Conservation (phyloP, 352 stramenopile genomes). For the Pseudoperonospora humuli region DNA sequence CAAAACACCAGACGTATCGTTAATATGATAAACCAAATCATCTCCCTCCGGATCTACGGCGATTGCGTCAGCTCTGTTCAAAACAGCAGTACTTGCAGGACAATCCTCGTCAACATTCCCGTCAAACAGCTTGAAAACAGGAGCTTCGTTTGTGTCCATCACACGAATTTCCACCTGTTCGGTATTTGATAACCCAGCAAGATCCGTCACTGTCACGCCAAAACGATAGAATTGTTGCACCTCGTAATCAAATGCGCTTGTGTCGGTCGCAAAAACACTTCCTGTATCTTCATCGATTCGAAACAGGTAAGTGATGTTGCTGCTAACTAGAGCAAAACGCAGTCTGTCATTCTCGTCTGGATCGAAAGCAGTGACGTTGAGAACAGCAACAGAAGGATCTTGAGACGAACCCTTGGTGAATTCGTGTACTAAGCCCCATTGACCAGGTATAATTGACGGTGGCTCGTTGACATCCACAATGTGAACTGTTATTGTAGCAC, state of each 20-base stretch:
- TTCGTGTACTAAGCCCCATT: slow-evolving; percentile 29
- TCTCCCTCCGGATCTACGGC: slow-evolving; percentile 16
- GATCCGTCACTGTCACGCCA: slow-evolving; percentile 26
- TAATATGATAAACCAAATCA: slow-evolving; percentile 5
- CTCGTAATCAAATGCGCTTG: slow-evolving; percentile 41
- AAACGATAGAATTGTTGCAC: slow-evolving; percentile 8
- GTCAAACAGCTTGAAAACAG: slow-evolving; percentile 20
- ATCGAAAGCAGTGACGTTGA: slow-evolving; percentile 17
- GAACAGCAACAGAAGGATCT: slow-evolving; percentile 15
- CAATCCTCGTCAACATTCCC: slow-evolving; percentile 16
- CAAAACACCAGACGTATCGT: background rate
- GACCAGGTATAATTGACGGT: slow-evolving; percentile 19
- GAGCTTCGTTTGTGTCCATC: slow-evolving; percentile 38
- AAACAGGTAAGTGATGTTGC: slow-evolving; percentile 27
- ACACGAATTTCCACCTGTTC: slow-evolving; percentile 29
- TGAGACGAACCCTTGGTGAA: slow-evolving; percentile 23
- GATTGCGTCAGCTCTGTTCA: slow-evolving; percentile 2
- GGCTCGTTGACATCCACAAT: slow-evolving; percentile 44
- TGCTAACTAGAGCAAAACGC: slow-evolving; percentile 8
- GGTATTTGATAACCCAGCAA: slow-evolving; percentile 18
- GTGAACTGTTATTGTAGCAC: slow-evolving; percentile 4
- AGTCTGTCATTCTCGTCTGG: slow-evolving; percentile 11
- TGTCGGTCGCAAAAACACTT: slow-evolving; percentile 28
- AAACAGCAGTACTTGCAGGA: slow-evolving; percentile 9
- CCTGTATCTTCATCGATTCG: slow-evolving; percentile 33